These are phyloP conservation scores for Gracilariopsis chorda DNA, from an alignment of 23 red algal species.

Conservation along the genomic window DNA sequence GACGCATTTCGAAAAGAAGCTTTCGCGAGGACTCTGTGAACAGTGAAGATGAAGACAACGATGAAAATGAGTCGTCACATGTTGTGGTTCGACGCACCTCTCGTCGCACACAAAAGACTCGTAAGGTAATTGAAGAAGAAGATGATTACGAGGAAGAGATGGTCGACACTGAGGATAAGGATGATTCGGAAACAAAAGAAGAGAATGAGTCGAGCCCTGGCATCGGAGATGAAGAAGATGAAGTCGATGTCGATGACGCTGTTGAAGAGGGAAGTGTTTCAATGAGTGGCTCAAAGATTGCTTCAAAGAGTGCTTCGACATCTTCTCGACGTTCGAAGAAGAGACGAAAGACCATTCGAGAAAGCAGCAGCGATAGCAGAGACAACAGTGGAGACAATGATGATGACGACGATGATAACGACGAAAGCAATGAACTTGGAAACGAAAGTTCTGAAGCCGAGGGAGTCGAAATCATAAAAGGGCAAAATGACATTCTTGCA, in stretches of 20 bases:
- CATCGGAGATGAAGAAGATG: constrained; percentile 23
- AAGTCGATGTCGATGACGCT: constrained; percentile 23
- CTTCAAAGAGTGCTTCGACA: neutral
- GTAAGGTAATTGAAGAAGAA: constrained; percentile 10
- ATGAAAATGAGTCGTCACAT: constrained; percentile 5
- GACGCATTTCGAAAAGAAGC: neutral
- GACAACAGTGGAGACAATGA: neutral
- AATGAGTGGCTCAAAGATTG: neutral
- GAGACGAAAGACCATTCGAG: neutral
- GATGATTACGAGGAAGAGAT: constrained; percentile 15
- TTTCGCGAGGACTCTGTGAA: neutral
- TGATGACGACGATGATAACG: neutral
- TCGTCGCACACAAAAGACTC: neutral
- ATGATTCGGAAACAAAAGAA: neutral
- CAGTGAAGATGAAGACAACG: constrained; percentile 5
- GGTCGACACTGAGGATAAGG: neutral
- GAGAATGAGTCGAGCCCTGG: neutral
- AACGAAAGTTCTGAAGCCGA: constrained; percentile 26
- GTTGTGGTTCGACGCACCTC: neutral
- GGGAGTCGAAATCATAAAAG: neutral
- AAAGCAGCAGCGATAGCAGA: constrained; percentile 29
- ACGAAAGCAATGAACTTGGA: neutral
- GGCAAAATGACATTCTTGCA: constrained; percentile 2
- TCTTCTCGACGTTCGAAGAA: neutral
- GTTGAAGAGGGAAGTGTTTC: neutral